Evolutionary conservation across 768 basidiomycete species (phyloP).

Genomic region (Xerocomellus chrysenteron): DNA sequence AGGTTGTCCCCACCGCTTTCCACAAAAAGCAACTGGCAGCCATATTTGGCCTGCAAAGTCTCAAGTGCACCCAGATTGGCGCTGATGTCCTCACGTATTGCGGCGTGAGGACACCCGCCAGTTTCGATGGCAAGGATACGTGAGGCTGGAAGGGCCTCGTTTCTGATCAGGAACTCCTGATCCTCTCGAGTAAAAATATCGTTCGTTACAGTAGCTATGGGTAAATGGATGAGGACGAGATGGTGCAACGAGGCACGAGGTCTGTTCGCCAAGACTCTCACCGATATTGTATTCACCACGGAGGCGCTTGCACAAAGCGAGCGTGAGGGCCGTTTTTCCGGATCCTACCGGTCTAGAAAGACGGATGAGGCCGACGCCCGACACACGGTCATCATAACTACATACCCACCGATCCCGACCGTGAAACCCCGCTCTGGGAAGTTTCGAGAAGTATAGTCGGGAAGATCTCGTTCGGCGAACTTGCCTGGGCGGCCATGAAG

Average conservation of each 20-base stretch:
- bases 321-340: slow-evolving; percentile 92
- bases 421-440: slow-evolving; percentile 95
- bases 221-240: slow-evolving; percentile 11
- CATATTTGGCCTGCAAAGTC: slow-evolving; percentile 87
- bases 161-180: slow-evolving; percentile 94
- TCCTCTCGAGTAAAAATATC: slow-evolving; percentile 99
- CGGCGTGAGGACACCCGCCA: slow-evolving; percentile 96
- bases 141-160: slow-evolving; percentile 78
- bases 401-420: slow-evolving; percentile 95
- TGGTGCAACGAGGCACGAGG: not conserved
- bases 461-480: slow-evolving; percentile 88
- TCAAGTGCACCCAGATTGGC: slow-evolving; percentile 97
- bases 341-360: slow-evolving; percentile 86
- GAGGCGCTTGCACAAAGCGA: slow-evolving; percentile 82
- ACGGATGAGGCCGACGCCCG: not conserved
- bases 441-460: slow-evolving; percentile 79
- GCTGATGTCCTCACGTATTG: slow-evolving; percentile 96
- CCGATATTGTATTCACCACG: slow-evolving; percentile 90
- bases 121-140: slow-evolving; percentile 98
- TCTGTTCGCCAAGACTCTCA: slow-evolving; percentile 33
- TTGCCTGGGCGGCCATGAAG: slow-evolving; percentile 57
- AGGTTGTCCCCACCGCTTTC: slow-evolving; percentile 97
- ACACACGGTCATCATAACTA: slow-evolving; percentile 6
- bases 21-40: slow-evolving; percentile 88
- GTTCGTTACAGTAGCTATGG: slow-evolving; percentile 91